Conservation (phyloP, 768 basidiomycete species). For the Serendipita sp. region DNA sequence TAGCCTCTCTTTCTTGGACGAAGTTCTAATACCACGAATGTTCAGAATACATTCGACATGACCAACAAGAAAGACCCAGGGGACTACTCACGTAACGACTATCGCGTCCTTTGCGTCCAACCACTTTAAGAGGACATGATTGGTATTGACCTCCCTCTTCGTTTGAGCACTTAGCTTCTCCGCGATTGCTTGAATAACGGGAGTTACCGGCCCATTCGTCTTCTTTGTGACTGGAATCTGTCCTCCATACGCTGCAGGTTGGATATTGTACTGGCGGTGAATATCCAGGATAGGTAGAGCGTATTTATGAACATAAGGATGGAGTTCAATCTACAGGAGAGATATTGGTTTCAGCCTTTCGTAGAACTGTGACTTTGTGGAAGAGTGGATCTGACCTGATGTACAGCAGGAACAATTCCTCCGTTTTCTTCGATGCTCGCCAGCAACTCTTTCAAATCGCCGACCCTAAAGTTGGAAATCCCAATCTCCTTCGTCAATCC, state of each 20-base stretch:
- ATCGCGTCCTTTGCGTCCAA: background rate
- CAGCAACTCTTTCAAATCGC: slow-evolving; percentile 21
- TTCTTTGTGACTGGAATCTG: slow-evolving; percentile 14
- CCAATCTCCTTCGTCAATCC: slow-evolving; percentile 24
- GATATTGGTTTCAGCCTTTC: too few species aligned
- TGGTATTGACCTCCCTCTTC: background rate
- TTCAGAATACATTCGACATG: too few species aligned
- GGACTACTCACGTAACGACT: background rate
- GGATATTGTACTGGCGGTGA: slow-evolving; percentile 18
- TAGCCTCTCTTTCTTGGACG: slow-evolving; percentile 11
- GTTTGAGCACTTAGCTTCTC: background rate
- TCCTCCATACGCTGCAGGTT: slow-evolving; percentile 16
- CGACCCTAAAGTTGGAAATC: slow-evolving; percentile 24
- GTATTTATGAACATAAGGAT: slow-evolving; percentile 21
- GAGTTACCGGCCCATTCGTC: background rate
- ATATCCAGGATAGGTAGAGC: slow-evolving; percentile 16
- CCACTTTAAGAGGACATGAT: background rate
- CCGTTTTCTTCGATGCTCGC: slow-evolving; percentile 17
- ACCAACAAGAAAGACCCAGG: too few species aligned
- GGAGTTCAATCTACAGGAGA: slow-evolving; percentile 22
- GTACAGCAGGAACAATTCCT: slow-evolving; percentile 17
- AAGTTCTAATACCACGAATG: too few species aligned
- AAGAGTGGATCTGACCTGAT: slow-evolving; percentile 24
- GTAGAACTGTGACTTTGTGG: too few species aligned
- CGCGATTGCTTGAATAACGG: background rate